Percentiles rank a stretch among this genome's conserved stretches.
phyloP scores from a whole-genome alignment of 768 basidiomycete species.

The Lactarius trivialis region DNA sequence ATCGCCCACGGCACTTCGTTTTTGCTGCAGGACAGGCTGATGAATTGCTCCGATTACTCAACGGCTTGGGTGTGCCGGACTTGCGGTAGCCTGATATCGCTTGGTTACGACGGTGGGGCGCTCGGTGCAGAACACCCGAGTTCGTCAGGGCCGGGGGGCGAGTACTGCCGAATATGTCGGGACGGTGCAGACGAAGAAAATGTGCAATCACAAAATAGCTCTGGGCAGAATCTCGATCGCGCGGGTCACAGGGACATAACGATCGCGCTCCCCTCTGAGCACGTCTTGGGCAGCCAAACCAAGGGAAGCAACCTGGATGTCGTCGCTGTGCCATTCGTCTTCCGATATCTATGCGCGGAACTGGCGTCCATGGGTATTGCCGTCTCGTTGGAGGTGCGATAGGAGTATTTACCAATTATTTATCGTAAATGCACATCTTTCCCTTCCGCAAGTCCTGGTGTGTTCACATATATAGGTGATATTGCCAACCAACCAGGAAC shows the following conservation, averaged over 20 bases:
- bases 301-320: constrained; percentile 88
- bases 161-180: constrained; percentile 94
- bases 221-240: constrained; percentile 35
- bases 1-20: constrained; percentile 99
- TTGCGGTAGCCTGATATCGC: constrained; percentile 91
- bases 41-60: constrained; percentile 99
- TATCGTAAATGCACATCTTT: background rate
- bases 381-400: constrained; percentile 69
- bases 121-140: constrained; percentile 58
- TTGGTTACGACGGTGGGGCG: constrained; percentile 88
- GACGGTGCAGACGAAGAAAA: constrained; percentile 59
- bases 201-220: constrained; percentile 51
- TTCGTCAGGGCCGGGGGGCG: constrained; percentile 71
- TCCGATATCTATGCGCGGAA: constrained; percentile 91
- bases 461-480: no score
- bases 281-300: constrained; percentile 50
- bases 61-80: constrained; percentile 98
- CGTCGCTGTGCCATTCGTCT: constrained; percentile 92
- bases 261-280: constrained; percentile 60
- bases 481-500: no score
- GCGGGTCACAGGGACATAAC: constrained; percentile 44
- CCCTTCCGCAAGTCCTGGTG: background rate
- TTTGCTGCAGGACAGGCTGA: constrained; percentile 94
- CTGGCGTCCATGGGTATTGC: constrained; percentile 98
- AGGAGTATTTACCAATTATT: background rate